Evolutionary conservation across 1,139 yeast genomes (phyloP).

Genomic region (Candida sp.): DNA sequence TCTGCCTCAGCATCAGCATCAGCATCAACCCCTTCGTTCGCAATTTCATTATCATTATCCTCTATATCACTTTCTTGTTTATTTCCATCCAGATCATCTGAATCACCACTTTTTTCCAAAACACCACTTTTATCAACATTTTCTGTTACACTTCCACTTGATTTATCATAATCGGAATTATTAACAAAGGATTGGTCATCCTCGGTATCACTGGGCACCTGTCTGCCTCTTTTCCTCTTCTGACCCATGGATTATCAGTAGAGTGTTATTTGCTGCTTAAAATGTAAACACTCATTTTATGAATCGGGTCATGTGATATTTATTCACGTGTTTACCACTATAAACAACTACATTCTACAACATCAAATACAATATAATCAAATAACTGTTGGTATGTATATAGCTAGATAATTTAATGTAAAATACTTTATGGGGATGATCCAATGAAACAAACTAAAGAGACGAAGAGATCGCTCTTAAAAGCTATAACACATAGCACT

Average conservation of each 20-base stretch:
- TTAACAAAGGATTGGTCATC: conserved; percentile 34
- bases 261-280: background rate
- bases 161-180: conserved; percentile 33
- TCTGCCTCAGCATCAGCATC: background rate
- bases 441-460: too few relatives aligned
- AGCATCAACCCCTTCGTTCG: background rate
- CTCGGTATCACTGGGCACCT: conserved; percentile 12
- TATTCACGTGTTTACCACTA: too few relatives aligned
- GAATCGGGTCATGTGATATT: too few relatives aligned
- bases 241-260: conserved; percentile 4
- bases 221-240: conserved; percentile 17
- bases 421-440: too few relatives aligned
- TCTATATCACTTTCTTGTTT: background rate
- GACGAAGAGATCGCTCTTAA: too few relatives aligned
- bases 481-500: too few relatives aligned
- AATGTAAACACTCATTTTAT: background rate
- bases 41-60: background rate
- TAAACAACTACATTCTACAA: too few relatives aligned
- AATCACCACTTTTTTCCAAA: background rate
- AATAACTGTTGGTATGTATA: too few relatives aligned
- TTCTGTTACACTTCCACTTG: background rate
- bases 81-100: background rate
- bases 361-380: too few relatives aligned
- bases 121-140: background rate
- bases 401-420: too few relatives aligned